Percentiles rank a stretch among this genome's conserved stretches.
phyloP scores from a whole-genome alignment of 306 rosid genomes.

The Rosa rugosa region DNA sequence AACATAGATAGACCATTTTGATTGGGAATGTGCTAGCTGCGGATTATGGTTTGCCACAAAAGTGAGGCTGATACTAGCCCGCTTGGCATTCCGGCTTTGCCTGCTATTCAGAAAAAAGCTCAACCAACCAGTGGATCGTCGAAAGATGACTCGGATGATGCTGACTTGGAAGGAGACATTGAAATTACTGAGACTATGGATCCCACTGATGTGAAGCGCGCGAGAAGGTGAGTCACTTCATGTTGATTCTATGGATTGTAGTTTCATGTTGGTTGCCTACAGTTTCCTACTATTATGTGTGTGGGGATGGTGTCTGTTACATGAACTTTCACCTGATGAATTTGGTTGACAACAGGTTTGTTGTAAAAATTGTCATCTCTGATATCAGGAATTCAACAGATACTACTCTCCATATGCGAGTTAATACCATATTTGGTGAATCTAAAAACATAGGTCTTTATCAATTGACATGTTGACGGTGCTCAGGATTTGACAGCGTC shows the following conservation, averaged over 20 bases:
- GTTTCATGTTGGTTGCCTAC: conserved; percentile 10
- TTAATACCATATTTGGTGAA: conserved; percentile 24
- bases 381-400: conserved; percentile 20
- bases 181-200: conserved; percentile 48
- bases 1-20: neutral
- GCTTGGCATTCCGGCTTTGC: conserved; percentile 37
- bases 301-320: neutral
- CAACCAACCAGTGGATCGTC: conserved; percentile 61
- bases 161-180: conserved; percentile 54
- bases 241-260: neutral
- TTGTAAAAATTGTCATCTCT: conserved; percentile 17
- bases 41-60: conserved; percentile 28
- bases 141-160: conserved; percentile 58
- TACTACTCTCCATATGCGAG: conserved; percentile 19
- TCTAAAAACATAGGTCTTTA: conserved; percentile 17
- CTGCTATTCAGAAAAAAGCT: conserved; percentile 35
- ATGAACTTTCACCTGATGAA: conserved; percentile 6
- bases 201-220: conserved; percentile 55
- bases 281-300: neutral
- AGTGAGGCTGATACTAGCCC: conserved; percentile 38
- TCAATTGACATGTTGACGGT: conserved; percentile 33
- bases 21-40: conserved; percentile 25
- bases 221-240: conserved; percentile 41
- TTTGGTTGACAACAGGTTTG: conserved; percentile 29
- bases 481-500: conserved; percentile 66